Base-by-base conservation (phyloP, 2,329 filamentous ascomycete species). In the Xylariaceae sp. region DNA sequence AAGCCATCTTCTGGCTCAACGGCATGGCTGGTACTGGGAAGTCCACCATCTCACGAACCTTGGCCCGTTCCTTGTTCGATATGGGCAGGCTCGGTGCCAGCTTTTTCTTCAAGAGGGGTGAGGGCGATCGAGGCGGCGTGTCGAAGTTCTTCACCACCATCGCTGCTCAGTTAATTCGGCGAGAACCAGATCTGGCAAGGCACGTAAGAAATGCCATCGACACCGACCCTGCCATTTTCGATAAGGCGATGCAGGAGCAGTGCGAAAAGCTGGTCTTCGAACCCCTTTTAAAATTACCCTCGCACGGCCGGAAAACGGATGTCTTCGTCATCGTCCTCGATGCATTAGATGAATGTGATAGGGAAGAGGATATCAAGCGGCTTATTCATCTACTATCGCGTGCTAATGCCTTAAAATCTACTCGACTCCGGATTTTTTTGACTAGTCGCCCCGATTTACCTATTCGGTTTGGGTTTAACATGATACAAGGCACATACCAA, bases 361-460 rank as follows among this genome's bases (percentile, higher is more conserved):
- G 40, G 4, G 66, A 73, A 3, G 47, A 62, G 1, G 67, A 75
- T 33, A 57, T 72, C 10, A 40, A 41, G 36, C 6, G 46, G 6
- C 65, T 75, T n/a, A 63, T 75, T 30, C 16, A 59, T 3, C 60
- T 72, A 10, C 50, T 72, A 0, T 53, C 63, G n/a, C 47, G 58
- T 24, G 33, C 53, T 11, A 53, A 61, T 13, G 2, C 30, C 8
- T 7, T 59, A 18, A 50, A 26, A 46, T 58, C 51, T 24, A 24
- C 60, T 13, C 45, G 39, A 20, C 37, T 75, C 6, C 67, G 64
- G 41, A 46, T 74, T 2, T 74, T 78, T 26, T 20, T 78, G 0
- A 78, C 75, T 0, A 77, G 74, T 32, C 64, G 75, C 10, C 75
- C 75, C 0, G 72, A 77, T 20, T 44, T 73, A 1, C 67, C 69